Evolutionary conservation across 1,139 yeast species (phyloP).

Genomic region (Nematodospora anomalae): DNA sequence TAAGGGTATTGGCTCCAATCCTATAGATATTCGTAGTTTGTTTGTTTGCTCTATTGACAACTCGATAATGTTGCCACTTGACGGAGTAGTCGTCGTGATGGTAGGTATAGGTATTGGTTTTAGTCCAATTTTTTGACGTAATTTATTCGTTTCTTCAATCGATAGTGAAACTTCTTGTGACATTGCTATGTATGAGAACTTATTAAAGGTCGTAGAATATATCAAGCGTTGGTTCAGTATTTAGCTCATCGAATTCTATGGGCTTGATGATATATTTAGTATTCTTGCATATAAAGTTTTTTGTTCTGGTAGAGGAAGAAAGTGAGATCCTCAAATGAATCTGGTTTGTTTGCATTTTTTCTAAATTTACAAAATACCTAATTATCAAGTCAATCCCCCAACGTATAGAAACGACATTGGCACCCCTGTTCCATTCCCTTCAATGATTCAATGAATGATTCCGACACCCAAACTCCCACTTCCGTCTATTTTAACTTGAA

Average conservation of each 20-base stretch:
- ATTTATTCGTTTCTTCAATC: conserved; percentile 40
- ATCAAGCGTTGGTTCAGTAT: too few species aligned
- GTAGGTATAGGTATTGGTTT: conserved; percentile 17
- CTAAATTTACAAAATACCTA: too few species aligned
- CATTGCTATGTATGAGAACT: conserved; percentile 13
- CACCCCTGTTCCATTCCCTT: too few species aligned
- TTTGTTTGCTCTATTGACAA: conserved; percentile 41
- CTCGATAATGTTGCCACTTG: conserved; percentile 12
- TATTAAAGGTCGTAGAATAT: not conserved
- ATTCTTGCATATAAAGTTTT: conserved; percentile 1
- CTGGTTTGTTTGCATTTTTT: too few species aligned
- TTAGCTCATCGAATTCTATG: too few species aligned
- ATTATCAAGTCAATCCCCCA: too few species aligned
- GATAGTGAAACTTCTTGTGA: conserved; percentile 32
- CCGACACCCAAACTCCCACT: not conserved
- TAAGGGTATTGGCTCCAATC: conserved; percentile 32
- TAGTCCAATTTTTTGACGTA: conserved; percentile 33
- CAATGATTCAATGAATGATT: conserved; percentile 1
- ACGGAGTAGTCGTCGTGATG: conserved; percentile 1
- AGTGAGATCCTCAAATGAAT: too few species aligned
- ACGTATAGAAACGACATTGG: too few species aligned
- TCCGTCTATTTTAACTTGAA: conserved; percentile 10
- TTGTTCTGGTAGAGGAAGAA: not conserved
- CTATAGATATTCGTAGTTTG: conserved; percentile 32
- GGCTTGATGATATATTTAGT: too few species aligned